These are phyloP conservation scores for Phytomonas sp. DNA, from an alignment of 208 protist species.

Conservation along the genomic window DNA sequence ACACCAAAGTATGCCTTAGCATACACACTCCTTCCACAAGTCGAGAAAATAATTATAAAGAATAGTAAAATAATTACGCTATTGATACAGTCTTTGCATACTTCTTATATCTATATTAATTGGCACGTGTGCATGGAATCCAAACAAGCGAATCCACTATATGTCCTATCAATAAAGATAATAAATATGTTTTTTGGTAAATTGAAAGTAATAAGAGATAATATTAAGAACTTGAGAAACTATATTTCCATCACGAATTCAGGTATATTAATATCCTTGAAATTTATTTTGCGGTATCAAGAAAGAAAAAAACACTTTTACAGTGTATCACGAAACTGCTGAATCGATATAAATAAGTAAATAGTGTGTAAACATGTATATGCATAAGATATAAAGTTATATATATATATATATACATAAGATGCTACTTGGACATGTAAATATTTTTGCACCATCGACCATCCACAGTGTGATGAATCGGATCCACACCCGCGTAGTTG, in stretches of 20 bases:
- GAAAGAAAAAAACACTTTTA: slow-evolving; percentile 2
- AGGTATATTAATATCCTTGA: background rate
- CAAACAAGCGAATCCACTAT: background rate
- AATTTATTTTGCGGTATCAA: background rate
- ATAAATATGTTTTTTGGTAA: background rate
- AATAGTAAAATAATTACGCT: slow-evolving; percentile 8
- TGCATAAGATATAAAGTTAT: slow-evolving; percentile 10
- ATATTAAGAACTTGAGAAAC: background rate
- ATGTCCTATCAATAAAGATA: background rate
- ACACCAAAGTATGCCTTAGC: background rate
- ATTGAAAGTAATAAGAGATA: background rate
- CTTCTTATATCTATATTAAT: background rate
- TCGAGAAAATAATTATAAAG: background rate
- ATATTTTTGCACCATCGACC: slow-evolving; percentile 40
- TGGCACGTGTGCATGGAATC: background rate
- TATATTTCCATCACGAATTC: background rate
- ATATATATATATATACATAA: slow-evolving; percentile 12
- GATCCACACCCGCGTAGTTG: slow-evolving; percentile 52
- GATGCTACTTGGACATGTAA: background rate
- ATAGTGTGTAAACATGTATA: background rate
- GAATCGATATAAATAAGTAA: background rate
- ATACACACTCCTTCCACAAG: background rate
- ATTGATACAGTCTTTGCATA: background rate
- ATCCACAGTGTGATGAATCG: slow-evolving; percentile 32
- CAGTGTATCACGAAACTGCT: too few relatives aligned